These are phyloP conservation scores for Wickerhamiella azymoides DNA, from an alignment of 805 yeast genomes.

Conservation along the genomic window DNA sequence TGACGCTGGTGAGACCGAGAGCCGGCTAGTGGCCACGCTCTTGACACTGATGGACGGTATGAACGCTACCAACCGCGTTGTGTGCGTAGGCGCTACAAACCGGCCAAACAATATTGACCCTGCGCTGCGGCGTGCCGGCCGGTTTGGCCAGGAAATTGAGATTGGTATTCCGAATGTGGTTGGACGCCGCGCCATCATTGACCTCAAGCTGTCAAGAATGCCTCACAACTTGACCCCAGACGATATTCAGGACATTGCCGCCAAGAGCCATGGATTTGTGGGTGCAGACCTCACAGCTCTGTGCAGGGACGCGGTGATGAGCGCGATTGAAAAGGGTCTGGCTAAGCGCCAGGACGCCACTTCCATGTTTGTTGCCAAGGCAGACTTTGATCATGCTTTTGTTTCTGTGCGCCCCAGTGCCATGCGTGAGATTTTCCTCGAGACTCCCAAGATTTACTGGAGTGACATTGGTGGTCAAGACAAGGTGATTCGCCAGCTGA, in stretches of 20 bases:
- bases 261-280: slow-evolving; percentile 88
- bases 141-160: slow-evolving; percentile 82
- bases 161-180: slow-evolving; percentile 83
- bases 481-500: slow-evolving; percentile 60
- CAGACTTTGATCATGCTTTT: slow-evolving; percentile 59
- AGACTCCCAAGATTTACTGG: slow-evolving; percentile 91
- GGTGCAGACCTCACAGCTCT: slow-evolving; percentile 91
- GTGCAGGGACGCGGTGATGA: slow-evolving; percentile 78
- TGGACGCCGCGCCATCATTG: slow-evolving; percentile 61
- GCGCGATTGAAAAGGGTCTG: slow-evolving; percentile 54
- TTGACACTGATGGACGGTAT: slow-evolving; percentile 94
- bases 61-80: slow-evolving; percentile 97
- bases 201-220: slow-evolving; percentile 46
- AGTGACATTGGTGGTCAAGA: slow-evolving; percentile 92
- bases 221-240: slow-evolving; percentile 39
- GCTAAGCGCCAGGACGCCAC: slow-evolving; percentile 14
- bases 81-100: slow-evolving; percentile 95
- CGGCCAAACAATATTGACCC: slow-evolving; percentile 98
- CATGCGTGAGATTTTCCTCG: slow-evolving; percentile 88
- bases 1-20: slow-evolving; percentile 81
- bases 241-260: slow-evolving; percentile 50
- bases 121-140: slow-evolving; percentile 78
- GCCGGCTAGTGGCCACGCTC: slow-evolving; percentile 79
- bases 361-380: slow-evolving; percentile 34
- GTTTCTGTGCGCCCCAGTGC: slow-evolving; percentile 86